Conservation (phyloP, 495 filamentous ascomycete genomes). For the Lasiosphaeria miniovina region DNA sequence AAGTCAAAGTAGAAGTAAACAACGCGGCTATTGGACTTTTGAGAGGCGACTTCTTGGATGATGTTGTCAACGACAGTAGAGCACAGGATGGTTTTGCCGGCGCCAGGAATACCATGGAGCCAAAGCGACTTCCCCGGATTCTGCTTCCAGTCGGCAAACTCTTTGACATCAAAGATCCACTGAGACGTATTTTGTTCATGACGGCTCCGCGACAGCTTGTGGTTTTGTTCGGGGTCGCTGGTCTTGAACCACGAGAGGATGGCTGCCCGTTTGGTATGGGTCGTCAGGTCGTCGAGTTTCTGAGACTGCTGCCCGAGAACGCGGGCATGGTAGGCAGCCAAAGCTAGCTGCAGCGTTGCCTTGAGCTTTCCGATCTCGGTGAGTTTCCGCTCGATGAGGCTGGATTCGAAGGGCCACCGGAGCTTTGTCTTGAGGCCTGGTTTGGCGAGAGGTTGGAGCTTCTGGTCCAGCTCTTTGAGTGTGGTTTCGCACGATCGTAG, state of each 20-base stretch:
- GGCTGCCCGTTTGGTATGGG: background rate
- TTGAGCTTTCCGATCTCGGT: background rate
- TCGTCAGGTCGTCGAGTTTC: background rate
- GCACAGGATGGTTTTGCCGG: background rate
- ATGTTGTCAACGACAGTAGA: background rate
- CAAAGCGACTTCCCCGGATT: background rate
- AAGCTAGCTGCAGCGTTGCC: background rate
- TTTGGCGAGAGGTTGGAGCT: background rate
- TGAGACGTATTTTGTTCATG: background rate
- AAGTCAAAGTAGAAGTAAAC: constrained; percentile 2
- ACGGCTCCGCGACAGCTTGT: background rate
- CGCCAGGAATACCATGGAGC: background rate
- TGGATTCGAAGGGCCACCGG: background rate
- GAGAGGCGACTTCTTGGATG: background rate
- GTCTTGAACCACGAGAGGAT: constrained; percentile 2
- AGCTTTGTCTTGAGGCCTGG: background rate
- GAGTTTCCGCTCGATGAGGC: background rate
- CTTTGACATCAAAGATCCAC: background rate
- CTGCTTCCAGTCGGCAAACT: background rate
- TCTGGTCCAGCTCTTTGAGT: background rate
- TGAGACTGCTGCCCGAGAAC: background rate
- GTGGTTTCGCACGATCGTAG: background rate
- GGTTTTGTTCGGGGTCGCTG: background rate
- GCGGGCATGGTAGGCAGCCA: background rate
- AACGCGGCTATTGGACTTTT: background rate